phyloP scores from a whole-genome alignment of 371 early-diverging fungal species.

The Mucor mucedo region DNA sequence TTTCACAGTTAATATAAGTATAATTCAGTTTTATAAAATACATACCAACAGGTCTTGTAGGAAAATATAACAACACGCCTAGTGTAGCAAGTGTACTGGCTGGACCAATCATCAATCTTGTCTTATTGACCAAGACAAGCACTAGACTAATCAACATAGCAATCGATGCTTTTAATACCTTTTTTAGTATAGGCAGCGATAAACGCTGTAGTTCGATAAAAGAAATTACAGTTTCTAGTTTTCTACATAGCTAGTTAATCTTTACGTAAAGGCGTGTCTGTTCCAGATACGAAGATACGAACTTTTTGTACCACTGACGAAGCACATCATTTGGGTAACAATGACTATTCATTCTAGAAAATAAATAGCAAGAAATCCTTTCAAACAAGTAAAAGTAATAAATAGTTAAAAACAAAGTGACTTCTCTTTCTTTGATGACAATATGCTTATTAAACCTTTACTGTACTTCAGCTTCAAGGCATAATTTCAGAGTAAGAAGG shows the following conservation, averaged over 20 bases:
- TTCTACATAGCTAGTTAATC: neutral
- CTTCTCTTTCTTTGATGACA: neutral
- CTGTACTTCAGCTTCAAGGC: too few relatives aligned
- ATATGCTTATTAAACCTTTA: neutral
- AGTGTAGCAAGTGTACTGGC: slow-evolving; percentile 18
- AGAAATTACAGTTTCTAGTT: neutral
- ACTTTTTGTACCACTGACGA: too few relatives aligned
- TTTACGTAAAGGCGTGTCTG: too few relatives aligned
- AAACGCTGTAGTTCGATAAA: neutral
- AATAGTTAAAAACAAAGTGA: neutral
- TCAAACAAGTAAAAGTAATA: neutral
- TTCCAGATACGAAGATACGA: too few relatives aligned
- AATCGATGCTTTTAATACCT: slow-evolving; percentile 14
- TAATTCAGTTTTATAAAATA: neutral
- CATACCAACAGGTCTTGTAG: slow-evolving; percentile 27
- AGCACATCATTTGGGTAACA: too few relatives aligned
- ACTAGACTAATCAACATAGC: slow-evolving; percentile 13
- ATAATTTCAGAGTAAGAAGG: too few relatives aligned
- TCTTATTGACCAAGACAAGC: slow-evolving; percentile 15
- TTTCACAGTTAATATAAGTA: too few relatives aligned
- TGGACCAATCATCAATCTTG: slow-evolving; percentile 14
- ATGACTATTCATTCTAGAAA: neutral
- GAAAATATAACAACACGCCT: slow-evolving; percentile 20
- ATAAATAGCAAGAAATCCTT: neutral
- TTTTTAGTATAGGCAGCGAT: slow-evolving; percentile 14